Evolutionary conservation across 768 basidiomycete genomes (phyloP), one percentile per base, ranked within the genome.

Genomic region (Tricholoma bakamatsutake): DNA sequence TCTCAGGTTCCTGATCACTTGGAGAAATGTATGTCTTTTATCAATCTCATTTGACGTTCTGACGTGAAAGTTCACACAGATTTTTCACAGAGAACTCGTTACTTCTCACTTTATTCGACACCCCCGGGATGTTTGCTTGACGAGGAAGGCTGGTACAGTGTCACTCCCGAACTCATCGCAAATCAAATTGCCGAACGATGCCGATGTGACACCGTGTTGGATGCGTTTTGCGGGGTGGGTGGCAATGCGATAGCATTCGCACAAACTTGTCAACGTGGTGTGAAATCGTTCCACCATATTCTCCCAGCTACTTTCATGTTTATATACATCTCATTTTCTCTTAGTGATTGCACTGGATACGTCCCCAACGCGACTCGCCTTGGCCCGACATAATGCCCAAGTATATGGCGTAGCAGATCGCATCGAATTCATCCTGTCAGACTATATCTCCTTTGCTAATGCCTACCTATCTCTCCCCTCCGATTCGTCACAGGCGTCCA

Each of bases 191-290:
- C 97, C 0, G 89, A 96, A 61, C 77, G 95, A 21, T 97, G 96
- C 75, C 81, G 88, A 7, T 92, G 88, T 59, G 83, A 83, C 58
- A 87, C 86, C 3, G 77, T 97, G 57, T 76, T 96, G 34, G 97
- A 98, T 66, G 92, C 94, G 0, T 99, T 98, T 68, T 98, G 95
- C 65, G 97, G 97, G 1, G 95, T 98, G 0, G 97, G 97, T 27
- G 97, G 96, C 13, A 99, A 99, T 64, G 84, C 96, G 0, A 98
- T 99, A 55, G 93, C 94, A 3, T 98, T 99, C 70, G 97, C 97
- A 2, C 83, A 88, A 67, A 97, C 94, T 2, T 99, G 97, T 72
- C 90, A 96, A 67, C 74, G 90, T 70, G 96, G 96, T 97, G 64
- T 57, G 86, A 69, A 10, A 18, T 27, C 12, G 12, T 15, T 15